phyloP scores from a whole-genome alignment of 352 stramenopile genomes.

The Pythium utonaiense region DNA sequence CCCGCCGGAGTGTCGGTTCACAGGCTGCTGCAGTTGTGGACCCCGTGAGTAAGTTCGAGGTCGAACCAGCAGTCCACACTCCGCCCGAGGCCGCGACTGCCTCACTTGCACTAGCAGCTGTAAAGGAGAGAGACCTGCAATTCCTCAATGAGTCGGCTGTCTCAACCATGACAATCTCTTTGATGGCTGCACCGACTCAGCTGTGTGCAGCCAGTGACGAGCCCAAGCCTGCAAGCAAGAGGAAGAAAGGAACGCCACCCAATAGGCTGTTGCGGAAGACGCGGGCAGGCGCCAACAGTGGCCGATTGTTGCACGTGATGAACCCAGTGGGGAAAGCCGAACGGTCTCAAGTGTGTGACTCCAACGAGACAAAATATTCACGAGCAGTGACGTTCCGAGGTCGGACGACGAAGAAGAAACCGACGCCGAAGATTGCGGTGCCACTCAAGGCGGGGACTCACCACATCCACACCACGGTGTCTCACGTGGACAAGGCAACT shows the following conservation, averaged over 20 bases:
- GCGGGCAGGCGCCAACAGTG: too few species aligned
- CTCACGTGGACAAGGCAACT: neutral
- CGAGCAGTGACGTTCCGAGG: neutral
- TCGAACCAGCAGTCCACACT: too few species aligned
- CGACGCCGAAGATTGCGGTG: neutral
- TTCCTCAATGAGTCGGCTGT: neutral
- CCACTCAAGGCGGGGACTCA: neutral
- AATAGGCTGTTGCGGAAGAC: too few species aligned
- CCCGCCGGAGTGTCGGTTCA: too few species aligned
- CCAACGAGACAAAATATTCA: neutral
- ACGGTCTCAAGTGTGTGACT: neutral
- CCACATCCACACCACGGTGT: neutral
- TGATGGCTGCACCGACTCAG: neutral
- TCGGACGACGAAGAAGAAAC: neutral
- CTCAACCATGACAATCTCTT: neutral
- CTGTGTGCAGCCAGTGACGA: neutral
- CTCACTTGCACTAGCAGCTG: neutral
- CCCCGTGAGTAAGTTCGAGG: too few species aligned
- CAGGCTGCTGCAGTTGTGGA: too few species aligned
- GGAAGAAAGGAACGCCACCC: neutral
- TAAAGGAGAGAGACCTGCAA: neutral
- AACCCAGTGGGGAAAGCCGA: neutral
- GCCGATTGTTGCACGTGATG: too few species aligned
- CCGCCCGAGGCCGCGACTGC: too few species aligned
- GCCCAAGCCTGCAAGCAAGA: neutral